Base-by-base conservation (phyloP, 306 rosid genomes). In the Datisca glomerata region DNA sequence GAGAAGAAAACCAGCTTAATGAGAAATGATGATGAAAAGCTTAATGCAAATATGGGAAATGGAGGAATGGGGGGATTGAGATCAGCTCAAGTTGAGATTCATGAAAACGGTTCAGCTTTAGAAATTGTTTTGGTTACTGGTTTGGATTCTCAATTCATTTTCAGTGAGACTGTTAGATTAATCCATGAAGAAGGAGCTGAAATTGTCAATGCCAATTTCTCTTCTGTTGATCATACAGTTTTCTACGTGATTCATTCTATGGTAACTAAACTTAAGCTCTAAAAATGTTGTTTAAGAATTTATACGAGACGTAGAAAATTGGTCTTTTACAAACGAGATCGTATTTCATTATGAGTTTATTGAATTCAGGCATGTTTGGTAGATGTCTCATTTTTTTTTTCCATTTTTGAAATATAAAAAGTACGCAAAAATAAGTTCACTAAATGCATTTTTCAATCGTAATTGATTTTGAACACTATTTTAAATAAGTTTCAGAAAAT, bases 131-230 rank as follows among this genome's bases (percentile, higher is more conserved):
- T 73, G 52, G 63, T 66, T 41, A 70, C 86, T 33, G 78, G 75
- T 21, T 58, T 63, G 70, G 74, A 79, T 57, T 62, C 12, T 49
- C 61, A 65, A 14, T 76, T 60, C 68, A 57, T 76, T 51, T 79
- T 84, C 46, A 33, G 34, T 12, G 76, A 68, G 23, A 42, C 72
- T 7, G 40, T 84, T 57, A 73, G 78, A 1, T 33, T 73, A 38
- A 74, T 84, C 52, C 66, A 53, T 6, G 74, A 84, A 61, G 80
- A 73, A 43, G 80, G 76, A 54, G 73, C 72, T 5, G 83, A 76
- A 53, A 43, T 79, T 65, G 66, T 79, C 16, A 65, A 54, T 53
- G 83, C 92, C 40, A 68, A 61, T 44, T 79, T 68, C 52, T 60
- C 66, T 4, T 69, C 60, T n/a, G n/a, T n/a, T n/a, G n/a, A n/a